Evolutionary conservation across 2,329 filamentous ascomycete species (phyloP), one percentile per base, ranked within the genome.

Genomic region (Phaeoacremonium minimum): DNA sequence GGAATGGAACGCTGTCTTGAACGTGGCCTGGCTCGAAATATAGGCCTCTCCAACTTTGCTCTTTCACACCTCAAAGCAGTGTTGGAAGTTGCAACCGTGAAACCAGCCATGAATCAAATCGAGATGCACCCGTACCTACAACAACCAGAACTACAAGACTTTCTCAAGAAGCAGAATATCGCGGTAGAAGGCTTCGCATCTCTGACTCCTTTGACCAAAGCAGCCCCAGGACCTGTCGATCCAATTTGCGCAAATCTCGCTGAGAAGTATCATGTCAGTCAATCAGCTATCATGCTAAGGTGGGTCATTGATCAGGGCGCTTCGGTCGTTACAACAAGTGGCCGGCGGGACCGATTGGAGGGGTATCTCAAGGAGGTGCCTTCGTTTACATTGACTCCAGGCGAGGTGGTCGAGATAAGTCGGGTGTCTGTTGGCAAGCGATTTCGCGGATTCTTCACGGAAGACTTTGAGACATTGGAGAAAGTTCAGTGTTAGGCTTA

Each of bases 31-130:
- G 76, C 75, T 31, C 73, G 67, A 48, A 75, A 79, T 33, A 85
- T 88, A 46, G 84, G 85, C 30, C 78, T 88, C n/a, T 85, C 80
- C 46, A 88, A 88, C 63, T 88, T 85, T 51, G 50, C 71, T 19
- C 62, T 69, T 46, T 50, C 61, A 28, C 59, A 80, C 39, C 54
- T 80, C 7, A 67, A 77, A 49, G 51, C 58, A 4, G 53, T 80
- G 29, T 58, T 79, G 2, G 57, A 70, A 53, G 73, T 75, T 6
- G 78, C 77, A 30, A 72, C 69, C 45, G 56, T 83, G 36, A 52
- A 64, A 2, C 85, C 85, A 1, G 77, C 75, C 4, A 74, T 83
- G 38, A 87, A 88, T 60, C 84, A 89, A 64, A 82, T 88, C 48
- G 84, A 88, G 62, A 78, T 76, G 50, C 81, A 88, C 58, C 83